phyloP scores from a whole-genome alignment of 139 green algal species.

The Edaphochlamys debaryana region DNA sequence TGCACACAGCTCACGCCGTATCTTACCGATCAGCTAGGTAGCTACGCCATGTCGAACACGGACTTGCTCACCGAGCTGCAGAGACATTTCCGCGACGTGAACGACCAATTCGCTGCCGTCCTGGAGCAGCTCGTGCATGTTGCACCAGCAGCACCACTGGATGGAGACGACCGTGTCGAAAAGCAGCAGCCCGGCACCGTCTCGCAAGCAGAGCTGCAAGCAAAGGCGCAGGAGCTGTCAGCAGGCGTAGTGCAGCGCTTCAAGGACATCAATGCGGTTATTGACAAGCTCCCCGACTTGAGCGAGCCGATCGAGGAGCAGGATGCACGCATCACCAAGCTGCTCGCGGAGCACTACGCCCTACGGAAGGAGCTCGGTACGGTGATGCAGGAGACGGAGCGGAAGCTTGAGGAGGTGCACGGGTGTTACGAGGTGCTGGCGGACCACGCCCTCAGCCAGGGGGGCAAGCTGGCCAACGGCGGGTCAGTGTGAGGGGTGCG shows the following conservation, averaged over 20 bases:
- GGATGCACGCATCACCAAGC: conserved; percentile 1
- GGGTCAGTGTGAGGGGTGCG: no score
- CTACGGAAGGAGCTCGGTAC: conserved; percentile 14
- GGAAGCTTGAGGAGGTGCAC: conserved; percentile 34
- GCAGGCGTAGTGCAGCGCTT: conserved; percentile 9
- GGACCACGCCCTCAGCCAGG: background rate
- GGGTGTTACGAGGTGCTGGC: conserved; percentile 13
- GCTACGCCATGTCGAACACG: conserved; percentile 5
- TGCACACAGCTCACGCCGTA: no score
- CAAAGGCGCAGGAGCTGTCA: conserved; percentile 21
- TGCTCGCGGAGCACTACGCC: conserved; percentile 29
- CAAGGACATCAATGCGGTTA: conserved; percentile 17
- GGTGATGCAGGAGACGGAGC: conserved; percentile 19
- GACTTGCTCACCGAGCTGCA: conserved; percentile 34
- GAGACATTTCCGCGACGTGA: conserved; percentile 19
- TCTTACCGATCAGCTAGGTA: no score
- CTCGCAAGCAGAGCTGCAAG: conserved; percentile 2
- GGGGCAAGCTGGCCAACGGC: conserved; percentile 15
- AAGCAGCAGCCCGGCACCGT: background rate
- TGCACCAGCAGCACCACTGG: background rate
- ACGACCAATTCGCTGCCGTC: conserved; percentile 30
- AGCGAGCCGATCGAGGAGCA: conserved; percentile 17
- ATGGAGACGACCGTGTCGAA: no score
- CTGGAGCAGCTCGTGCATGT: conserved; percentile 30
- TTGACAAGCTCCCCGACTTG: conserved; percentile 36